These are phyloP conservation scores for Sambucus nigra DNA, from an alignment of 129 eudicot species.

Conservation along the genomic window DNA sequence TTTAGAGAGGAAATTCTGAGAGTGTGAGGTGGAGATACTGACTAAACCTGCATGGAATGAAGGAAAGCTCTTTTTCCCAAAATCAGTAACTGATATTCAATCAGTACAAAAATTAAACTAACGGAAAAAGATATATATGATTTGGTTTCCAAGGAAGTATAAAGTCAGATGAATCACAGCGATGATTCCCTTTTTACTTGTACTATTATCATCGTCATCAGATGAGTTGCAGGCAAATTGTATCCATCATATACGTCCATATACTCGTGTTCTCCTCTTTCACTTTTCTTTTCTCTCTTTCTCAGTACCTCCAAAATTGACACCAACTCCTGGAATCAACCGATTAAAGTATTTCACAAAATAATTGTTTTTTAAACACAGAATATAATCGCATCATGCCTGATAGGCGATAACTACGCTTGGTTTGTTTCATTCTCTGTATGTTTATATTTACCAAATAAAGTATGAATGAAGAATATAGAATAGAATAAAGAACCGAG, in stretches of 20 bases:
- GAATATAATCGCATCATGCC: conserved; percentile 42
- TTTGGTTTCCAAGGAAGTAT: conserved; percentile 11
- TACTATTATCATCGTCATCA: conserved; percentile 15
- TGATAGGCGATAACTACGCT: conserved; percentile 25
- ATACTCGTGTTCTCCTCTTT: conserved; percentile 23
- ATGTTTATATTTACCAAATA: neutral
- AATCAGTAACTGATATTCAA: conserved; percentile 24
- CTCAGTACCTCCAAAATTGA: conserved; percentile 33
- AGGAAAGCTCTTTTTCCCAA: conserved; percentile 18
- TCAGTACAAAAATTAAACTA: conserved; percentile 6
- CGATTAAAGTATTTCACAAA: conserved; percentile 22
- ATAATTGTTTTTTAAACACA: conserved; percentile 12
- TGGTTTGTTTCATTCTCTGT: conserved; percentile 22
- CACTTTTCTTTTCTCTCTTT: conserved; percentile 16
- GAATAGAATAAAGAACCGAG: too few relatives aligned
- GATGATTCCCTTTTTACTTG: conserved; percentile 38
- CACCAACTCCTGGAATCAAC: conserved; percentile 48
- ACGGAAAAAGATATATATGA: neutral
- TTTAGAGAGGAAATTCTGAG: too few relatives aligned
- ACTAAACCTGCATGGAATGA: conserved; percentile 19
- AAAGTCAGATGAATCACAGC: conserved; percentile 35
- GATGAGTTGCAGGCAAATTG: neutral
- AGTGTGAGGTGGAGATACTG: conserved; percentile 11
- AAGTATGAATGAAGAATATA: too few relatives aligned
- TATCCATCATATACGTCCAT: conserved; percentile 22